Base-by-base conservation (phyloP, 208 protist genomes). In the Trypanosomatidae sp. region DNA sequence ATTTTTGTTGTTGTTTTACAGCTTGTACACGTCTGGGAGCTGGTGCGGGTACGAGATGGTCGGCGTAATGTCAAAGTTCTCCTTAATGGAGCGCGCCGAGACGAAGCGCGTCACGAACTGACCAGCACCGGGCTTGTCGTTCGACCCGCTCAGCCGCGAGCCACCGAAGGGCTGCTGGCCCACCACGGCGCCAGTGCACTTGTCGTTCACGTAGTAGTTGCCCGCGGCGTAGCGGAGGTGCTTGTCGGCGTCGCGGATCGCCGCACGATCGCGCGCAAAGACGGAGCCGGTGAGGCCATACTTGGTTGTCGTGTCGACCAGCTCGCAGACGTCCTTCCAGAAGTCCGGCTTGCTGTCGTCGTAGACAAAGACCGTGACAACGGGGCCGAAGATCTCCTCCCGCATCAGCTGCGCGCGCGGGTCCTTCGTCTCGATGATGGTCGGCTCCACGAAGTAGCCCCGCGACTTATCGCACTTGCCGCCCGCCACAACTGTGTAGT, bases 191-290 rank as follows among this genome's bases (percentile, higher is more conserved):
- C 98, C 98, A n/a, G 97, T 99, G 79, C 91, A 93, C 85, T 99
- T 99, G 84, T 99, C 98, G 84, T 99, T 99, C 70, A 99, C 94
- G 86, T 99, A 99, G 77, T 98, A 98, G 89, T 99, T 99, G 58
- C 98, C 98, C 22, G 89, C 82, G 36, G 95, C 85, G 79, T 98
- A 91, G 65, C 91, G 85, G 19, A 98, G 82, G 56, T 87, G 68
- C 43, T 79, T 65, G 77, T 85, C 74, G 8, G 89, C 91, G 64
- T 93, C 81, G 22, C 47, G 71, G 67, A 98, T 88, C 3, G 87
- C 75, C 50, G 81, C 68, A 28, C 95, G 90, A 43, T 98, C 95
- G 58, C 84, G 84, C 19, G 95, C 75, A 71, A 98, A 99, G 76
- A 99, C 90, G 68, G 94, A 62, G 46, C 98, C 98, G 22, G 98